Percentiles rank a stretch among this genome's conserved stretches.
Evolutionary conservation across 1,284 basidiomycete species (phyloP).

Genomic region (Pascua sp.): DNA sequence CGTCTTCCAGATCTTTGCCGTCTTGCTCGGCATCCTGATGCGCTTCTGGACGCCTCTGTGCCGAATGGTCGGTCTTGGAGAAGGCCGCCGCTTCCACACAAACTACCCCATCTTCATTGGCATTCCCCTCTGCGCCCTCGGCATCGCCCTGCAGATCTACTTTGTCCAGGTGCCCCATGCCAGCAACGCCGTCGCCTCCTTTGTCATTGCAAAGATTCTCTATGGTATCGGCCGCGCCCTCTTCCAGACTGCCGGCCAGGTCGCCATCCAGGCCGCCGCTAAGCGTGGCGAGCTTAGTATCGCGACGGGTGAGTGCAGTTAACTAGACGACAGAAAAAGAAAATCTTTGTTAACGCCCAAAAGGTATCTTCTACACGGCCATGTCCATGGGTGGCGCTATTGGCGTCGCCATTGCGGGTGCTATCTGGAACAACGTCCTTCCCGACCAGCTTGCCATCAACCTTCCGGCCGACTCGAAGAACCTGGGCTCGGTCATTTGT

Average conservation of each 20-base stretch:
- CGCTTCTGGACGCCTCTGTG: slow-evolving; percentile 18
- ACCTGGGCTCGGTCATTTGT: slow-evolving; percentile 9
- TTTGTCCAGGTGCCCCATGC: not conserved
- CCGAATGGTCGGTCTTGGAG: slow-evolving; percentile 7
- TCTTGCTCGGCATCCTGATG: slow-evolving; percentile 15
- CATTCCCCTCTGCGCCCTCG: not conserved
- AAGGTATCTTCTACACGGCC: slow-evolving; percentile 20
- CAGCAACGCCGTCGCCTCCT: not conserved
- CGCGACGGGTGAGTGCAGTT: slow-evolving; percentile 5
- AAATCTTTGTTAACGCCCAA: too few species aligned
- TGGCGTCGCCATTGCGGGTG: slow-evolving; percentile 16
- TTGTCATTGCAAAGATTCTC: not conserved
- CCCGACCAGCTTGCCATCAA: slow-evolving; percentile 9
- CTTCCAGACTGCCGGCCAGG: slow-evolving; percentile 2
- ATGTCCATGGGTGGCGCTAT: slow-evolving; percentile 20
- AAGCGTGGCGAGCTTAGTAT: slow-evolving; percentile 14
- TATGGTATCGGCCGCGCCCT: not conserved
- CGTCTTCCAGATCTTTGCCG: slow-evolving; percentile 18
- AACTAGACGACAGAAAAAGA: too few species aligned
- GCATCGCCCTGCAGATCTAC: not conserved
- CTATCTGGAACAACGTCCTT: slow-evolving; percentile 14
- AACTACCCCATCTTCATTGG: slow-evolving; percentile 17
- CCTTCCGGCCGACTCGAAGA: slow-evolving; percentile 8
- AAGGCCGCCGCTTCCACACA: slow-evolving; percentile 11
- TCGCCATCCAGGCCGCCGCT: slow-evolving; percentile 1